phyloP scores from a whole-genome alignment of 495 filamentous ascomycete genomes.

The Trichoderma asperelloides region DNA sequence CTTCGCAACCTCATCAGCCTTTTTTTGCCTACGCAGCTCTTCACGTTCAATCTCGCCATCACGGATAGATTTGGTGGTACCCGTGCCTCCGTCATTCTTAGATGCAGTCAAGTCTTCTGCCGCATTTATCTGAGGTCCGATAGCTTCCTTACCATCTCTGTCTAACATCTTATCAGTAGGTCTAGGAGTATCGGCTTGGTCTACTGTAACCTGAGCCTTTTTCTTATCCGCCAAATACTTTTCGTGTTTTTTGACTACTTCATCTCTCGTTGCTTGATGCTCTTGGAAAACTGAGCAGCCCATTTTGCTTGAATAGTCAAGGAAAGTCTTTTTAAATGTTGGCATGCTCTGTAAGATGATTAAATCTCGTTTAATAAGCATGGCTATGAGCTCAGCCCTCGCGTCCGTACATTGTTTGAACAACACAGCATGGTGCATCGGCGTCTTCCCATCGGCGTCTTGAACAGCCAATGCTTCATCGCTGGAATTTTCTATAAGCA shows the following conservation, averaged over 20 bases:
- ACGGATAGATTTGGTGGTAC: no score
- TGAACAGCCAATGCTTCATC: not conserved
- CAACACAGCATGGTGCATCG: not conserved
- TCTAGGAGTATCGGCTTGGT: no score
- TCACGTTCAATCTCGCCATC: no score
- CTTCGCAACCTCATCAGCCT: no score
- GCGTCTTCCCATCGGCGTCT: not conserved
- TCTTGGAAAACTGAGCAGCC: not conserved
- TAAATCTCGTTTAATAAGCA: not conserved
- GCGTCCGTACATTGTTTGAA: not conserved
- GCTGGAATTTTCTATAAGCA: not conserved
- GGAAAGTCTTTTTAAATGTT: not conserved
- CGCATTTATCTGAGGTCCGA: no score
- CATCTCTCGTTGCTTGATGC: not conserved
- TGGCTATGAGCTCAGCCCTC: not conserved
- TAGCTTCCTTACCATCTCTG: no score
- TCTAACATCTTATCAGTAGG: no score
- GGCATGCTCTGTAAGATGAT: not conserved
- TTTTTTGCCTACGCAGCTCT: no score
- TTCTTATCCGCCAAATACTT: no score
- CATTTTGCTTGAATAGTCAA: not conserved
- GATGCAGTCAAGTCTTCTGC: no score
- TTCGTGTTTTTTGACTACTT: not conserved
- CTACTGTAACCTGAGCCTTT: no score
- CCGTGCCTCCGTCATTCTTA: no score